A percentile compares a stretch with the other conserved stretches of the same genome.
Evolutionary conservation across 805 yeast genomes (phyloP).

Genomic region (Candida patagonica): DNA sequence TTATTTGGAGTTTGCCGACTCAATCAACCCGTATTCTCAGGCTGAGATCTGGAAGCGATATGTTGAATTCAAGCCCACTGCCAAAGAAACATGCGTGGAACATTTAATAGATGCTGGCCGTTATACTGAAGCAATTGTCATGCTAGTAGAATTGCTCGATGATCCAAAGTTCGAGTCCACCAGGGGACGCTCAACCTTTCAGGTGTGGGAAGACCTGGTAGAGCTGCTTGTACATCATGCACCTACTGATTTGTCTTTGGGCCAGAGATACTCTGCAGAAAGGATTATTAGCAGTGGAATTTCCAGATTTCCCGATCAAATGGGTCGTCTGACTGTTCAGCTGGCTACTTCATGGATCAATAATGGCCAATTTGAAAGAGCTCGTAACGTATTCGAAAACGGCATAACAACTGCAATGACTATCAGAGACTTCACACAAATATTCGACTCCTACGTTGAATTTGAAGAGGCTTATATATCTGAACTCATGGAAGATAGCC

Average conservation of each 20-base stretch:
- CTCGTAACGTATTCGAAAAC: slow-evolving; percentile 38
- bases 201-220: slow-evolving; percentile 39
- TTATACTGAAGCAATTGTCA: slow-evolving; percentile 24
- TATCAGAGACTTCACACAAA: slow-evolving; percentile 49
- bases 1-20: slow-evolving; percentile 42
- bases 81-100: slow-evolving; percentile 23
- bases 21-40: slow-evolving; percentile 31
- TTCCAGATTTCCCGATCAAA: slow-evolving; percentile 49
- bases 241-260: slow-evolving; percentile 11
- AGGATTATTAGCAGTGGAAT: slow-evolving; percentile 30
- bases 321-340: slow-evolving; percentile 38
- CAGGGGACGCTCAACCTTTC: slow-evolving; percentile 36
- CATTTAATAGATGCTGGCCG: slow-evolving; percentile 18
- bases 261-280: slow-evolving; percentile 25
- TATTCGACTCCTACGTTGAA: slow-evolving; percentile 56
- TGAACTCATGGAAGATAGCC: slow-evolving; percentile 22
- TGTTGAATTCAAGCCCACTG: slow-evolving; percentile 19
- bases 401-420: slow-evolving; percentile 41
- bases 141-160: slow-evolving; percentile 30
- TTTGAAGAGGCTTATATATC: slow-evolving; percentile 46
- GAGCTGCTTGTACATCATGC: slow-evolving; percentile 31
- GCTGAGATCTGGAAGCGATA: slow-evolving; percentile 30
- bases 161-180: slow-evolving; percentile 30
- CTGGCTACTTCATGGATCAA: slow-evolving; percentile 41
- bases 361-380: slow-evolving; percentile 30